These are phyloP conservation scores for Erodium moschatum DNA, from an alignment of 441 rosid genomes.

Conservation along the genomic window DNA sequence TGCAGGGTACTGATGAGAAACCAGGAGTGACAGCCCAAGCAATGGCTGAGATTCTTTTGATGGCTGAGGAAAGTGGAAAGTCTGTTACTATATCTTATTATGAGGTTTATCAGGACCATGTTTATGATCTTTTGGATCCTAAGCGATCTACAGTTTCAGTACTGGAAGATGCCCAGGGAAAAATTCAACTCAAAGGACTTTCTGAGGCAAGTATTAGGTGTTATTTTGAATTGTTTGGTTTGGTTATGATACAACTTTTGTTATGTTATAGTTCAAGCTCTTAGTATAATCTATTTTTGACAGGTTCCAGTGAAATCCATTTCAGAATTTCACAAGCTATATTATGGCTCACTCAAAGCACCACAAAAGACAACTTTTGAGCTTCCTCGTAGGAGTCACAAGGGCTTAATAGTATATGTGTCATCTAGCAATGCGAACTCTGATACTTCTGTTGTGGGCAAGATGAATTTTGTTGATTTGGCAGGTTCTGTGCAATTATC, in stretches of 20 bases:
- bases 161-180: slow-evolving; percentile 44
- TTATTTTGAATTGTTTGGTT: slow-evolving; percentile 9
- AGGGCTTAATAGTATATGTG: slow-evolving; percentile 46
- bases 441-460: slow-evolving; percentile 27
- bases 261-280: not conserved
- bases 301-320: slow-evolving; percentile 50
- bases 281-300: slow-evolving; percentile 13
- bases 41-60: slow-evolving; percentile 36
- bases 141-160: slow-evolving; percentile 34
- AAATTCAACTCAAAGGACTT: slow-evolving; percentile 57
- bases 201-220: slow-evolving; percentile 42
- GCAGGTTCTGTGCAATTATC: slow-evolving; percentile 38
- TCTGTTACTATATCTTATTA: slow-evolving; percentile 36
- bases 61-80: slow-evolving; percentile 32
- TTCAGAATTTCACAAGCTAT: slow-evolving; percentile 41
- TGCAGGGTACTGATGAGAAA: slow-evolving; percentile 48
- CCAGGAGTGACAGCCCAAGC: slow-evolving; percentile 42
- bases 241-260: not conserved
- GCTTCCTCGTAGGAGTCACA: slow-evolving; percentile 35
- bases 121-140: slow-evolving; percentile 41
- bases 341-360: slow-evolving; percentile 27
- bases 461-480: slow-evolving; percentile 64
- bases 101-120: slow-evolving; percentile 45
- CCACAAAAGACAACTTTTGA: slow-evolving; percentile 27
- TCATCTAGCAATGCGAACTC: slow-evolving; percentile 16